These are phyloP conservation scores for Spizellomyces punctatus DNA, from an alignment of 192 early-diverging fungal genomes.

Conservation along the genomic window DNA sequence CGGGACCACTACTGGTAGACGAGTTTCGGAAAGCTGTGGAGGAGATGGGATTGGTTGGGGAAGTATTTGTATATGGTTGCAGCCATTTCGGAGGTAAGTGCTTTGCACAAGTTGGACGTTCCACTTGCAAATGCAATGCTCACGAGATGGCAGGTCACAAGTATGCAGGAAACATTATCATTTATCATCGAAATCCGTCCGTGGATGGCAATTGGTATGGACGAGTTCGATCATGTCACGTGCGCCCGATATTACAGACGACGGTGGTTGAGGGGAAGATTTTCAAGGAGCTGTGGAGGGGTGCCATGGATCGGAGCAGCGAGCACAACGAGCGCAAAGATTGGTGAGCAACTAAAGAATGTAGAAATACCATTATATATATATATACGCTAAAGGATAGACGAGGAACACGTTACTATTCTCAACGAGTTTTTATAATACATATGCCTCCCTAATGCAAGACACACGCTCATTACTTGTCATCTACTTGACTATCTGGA, in stretches of 20 bases:
- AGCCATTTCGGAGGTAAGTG: slow-evolving; percentile 58
- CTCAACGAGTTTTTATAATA: too few relatives aligned
- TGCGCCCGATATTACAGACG: slow-evolving; percentile 40
- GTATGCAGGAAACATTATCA: slow-evolving; percentile 70
- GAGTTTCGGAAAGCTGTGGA: slow-evolving; percentile 49
- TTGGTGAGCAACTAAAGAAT: too few relatives aligned
- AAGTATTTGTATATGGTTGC: slow-evolving; percentile 51
- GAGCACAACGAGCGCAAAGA: too few relatives aligned
- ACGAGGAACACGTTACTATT: too few relatives aligned
- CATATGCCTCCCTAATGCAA: too few relatives aligned
- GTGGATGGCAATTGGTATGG: slow-evolving; percentile 54
- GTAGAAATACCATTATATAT: too few relatives aligned
- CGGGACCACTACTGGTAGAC: slow-evolving; percentile 61
- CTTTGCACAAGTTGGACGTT: not conserved
- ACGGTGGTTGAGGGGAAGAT: slow-evolving; percentile 45
- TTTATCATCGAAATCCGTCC: slow-evolving; percentile 39
- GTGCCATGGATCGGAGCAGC: slow-evolving; percentile 27
- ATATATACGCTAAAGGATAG: too few relatives aligned
- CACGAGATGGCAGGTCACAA: slow-evolving; percentile 51
- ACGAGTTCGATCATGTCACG: slow-evolving; percentile 51
- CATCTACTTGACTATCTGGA: too few relatives aligned
- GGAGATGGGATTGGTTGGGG: slow-evolving; percentile 33
- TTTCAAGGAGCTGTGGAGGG: slow-evolving; percentile 50
- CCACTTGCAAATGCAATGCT: not conserved
- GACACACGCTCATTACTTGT: too few relatives aligned